phyloP scores from a whole-genome alignment of 108 stramenopile genomes.

The Nannochloropsis granulata region DNA sequence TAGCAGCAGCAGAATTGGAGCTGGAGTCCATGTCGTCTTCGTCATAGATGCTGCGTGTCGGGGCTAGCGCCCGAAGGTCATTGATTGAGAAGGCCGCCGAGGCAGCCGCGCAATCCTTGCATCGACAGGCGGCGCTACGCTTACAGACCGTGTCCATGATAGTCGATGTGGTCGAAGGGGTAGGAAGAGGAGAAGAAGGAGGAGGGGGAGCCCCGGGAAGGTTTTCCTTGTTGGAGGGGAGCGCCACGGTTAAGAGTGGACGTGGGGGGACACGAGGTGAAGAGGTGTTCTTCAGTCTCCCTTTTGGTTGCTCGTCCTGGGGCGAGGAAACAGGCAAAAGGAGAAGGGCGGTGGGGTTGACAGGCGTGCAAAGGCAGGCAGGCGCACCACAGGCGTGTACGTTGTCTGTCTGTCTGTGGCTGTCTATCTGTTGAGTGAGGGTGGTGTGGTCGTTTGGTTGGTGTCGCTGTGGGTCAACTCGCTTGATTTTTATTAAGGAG shows the following conservation, averaged over 20 bases:
- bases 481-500: no score
- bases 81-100: not conserved
- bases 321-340: no score
- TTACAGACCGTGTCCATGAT: not conserved
- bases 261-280: not conserved
- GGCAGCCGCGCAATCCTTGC: not conserved
- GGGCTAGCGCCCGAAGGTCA: not conserved
- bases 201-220: not conserved
- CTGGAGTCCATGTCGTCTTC: not conserved
- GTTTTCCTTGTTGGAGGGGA: not conserved
- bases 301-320: not conserved
- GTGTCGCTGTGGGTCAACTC: no score
- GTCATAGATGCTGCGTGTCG: not conserved
- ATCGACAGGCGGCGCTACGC: not conserved
- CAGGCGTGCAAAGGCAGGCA: not conserved
- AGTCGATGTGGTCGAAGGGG: not conserved
- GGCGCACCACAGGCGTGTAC: not conserved
- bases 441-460: no score
- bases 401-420: not conserved
- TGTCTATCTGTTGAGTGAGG: no score
- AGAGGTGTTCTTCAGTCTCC: not conserved
- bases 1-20: no score
- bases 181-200: not conserved
- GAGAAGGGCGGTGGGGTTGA: not conserved
- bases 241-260: not conserved